A percentile compares a stretch with the other conserved stretches of the same genome.
Conservation (phyloP, 1,284 basidiomycete species). For the Cutaneotrichosporon spelunceum region DNA sequence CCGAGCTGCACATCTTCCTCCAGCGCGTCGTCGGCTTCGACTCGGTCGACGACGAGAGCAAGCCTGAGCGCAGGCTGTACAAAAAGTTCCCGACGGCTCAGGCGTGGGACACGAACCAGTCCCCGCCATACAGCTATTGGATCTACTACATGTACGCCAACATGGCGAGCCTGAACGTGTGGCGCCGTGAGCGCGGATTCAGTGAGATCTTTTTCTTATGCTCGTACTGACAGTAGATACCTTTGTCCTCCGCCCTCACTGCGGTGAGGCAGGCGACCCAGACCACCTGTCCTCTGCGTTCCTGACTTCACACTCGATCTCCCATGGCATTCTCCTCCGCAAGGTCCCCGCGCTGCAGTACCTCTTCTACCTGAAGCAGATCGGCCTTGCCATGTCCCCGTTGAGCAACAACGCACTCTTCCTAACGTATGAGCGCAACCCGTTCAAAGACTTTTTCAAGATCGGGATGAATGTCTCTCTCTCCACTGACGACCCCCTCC, state of each 20-base stretch:
- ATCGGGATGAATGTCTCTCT: conserved; percentile 93
- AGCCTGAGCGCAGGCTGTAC: conserved; percentile 84
- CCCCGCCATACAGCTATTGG: conserved; percentile 95
- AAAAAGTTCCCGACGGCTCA: conserved; percentile 93
- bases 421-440: conserved; percentile 92
- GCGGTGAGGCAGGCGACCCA: conserved; percentile 96
- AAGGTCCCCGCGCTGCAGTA: conserved; percentile 90
- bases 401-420: conserved; percentile 97
- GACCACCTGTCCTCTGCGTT: conserved; percentile 96
- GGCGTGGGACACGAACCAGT: conserved; percentile 83
- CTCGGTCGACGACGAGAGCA: conserved; percentile 96
- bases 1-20: conserved; percentile 91
- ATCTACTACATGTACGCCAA: conserved; percentile 98
- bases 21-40: conserved; percentile 96
- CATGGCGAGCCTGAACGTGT: conserved; percentile 89
- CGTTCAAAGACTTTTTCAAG: conserved; percentile 95
- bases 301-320: conserved; percentile 95
- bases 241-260: conserved; percentile 94
- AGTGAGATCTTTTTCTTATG: conserved; percentile 58
- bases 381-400: conserved; percentile 97
- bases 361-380: conserved; percentile 93
- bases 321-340: conserved; percentile 93
- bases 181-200: conserved; percentile 82
- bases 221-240: conserved; percentile 61
- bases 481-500: conserved; percentile 66